Conservation (phyloP, 768 basidiomycete genomes). For the Hysterangium stoloniferum region DNA sequence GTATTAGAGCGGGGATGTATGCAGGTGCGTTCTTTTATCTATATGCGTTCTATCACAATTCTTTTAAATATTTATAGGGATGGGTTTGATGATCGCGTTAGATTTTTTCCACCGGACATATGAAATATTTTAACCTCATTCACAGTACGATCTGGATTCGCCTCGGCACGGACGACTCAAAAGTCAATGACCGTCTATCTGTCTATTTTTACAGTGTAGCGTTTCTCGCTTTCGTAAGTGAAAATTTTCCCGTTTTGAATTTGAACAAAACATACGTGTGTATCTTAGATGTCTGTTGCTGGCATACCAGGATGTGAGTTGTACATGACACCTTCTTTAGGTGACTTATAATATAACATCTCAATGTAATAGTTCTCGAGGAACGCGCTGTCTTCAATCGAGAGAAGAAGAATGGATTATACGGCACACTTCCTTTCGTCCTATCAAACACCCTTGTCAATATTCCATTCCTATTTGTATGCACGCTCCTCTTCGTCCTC, state of each 20-base stretch:
- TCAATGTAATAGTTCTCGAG: constrained; percentile 30
- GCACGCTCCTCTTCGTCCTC: constrained; percentile 42
- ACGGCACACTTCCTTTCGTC: constrained; percentile 44
- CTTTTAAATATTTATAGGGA: constrained; percentile 17
- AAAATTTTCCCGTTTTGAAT: constrained; percentile 15
- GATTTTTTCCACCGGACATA: constrained; percentile 46
- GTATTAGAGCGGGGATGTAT: constrained; percentile 51
- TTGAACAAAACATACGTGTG: not conserved
- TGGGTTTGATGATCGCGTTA: constrained; percentile 32
- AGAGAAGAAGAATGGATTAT: constrained; percentile 51
- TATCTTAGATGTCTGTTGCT: constrained; percentile 44
- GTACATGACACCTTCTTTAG: not conserved
- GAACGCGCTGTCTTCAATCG: constrained; percentile 50
- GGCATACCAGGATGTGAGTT: constrained; percentile 43
- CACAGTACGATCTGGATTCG: constrained; percentile 19
- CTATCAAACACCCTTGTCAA: constrained; percentile 46
- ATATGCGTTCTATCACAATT: constrained; percentile 24
- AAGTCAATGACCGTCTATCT: constrained; percentile 41
- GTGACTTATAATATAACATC: not conserved
- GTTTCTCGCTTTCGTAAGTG: constrained; percentile 30
- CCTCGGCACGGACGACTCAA: constrained; percentile 32
- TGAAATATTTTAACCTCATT: not conserved
- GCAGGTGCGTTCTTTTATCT: constrained; percentile 29
- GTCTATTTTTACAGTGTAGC: constrained; percentile 53
- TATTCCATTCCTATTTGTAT: constrained; percentile 46